Conservation (phyloP, 352 stramenopile genomes). For the Globisporangium echinulatum region DNA sequence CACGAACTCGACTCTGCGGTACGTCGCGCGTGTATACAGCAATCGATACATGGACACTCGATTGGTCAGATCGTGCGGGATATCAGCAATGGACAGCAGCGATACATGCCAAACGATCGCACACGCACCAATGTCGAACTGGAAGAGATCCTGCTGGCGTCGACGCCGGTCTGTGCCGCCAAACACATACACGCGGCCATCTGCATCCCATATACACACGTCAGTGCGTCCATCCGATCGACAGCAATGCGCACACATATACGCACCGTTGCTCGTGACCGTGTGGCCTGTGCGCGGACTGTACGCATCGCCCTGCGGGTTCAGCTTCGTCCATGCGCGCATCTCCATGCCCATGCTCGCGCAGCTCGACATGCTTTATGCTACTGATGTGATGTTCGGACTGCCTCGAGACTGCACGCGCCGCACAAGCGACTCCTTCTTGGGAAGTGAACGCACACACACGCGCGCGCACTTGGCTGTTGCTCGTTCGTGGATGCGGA, state of each 20-base stretch:
- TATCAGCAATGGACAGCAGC: neutral
- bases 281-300: constrained; percentile 82
- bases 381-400: neutral
- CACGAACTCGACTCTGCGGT: constrained; percentile 43
- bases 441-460: too few relatives aligned
- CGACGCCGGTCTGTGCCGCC: constrained; percentile 74
- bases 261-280: constrained; percentile 62
- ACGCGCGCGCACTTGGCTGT: too few relatives aligned
- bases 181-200: constrained; percentile 78
- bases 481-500: too few relatives aligned
- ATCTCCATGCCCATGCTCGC: constrained; percentile 37
- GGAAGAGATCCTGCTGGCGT: constrained; percentile 81
- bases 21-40: too few relatives aligned
- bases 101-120: neutral
- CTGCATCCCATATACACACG: constrained; percentile 13
- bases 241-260: constrained; percentile 1
- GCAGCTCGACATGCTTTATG: neutral
- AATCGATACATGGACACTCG: too few relatives aligned
- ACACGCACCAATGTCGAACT: constrained; percentile 64
- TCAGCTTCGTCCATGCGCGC: constrained; percentile 67
- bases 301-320: constrained; percentile 72
- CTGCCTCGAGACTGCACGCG: neutral
- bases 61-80: too few relatives aligned
- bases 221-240: neutral
- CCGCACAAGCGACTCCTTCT: too few relatives aligned